phyloP scores from a whole-genome alignment of 495 filamentous ascomycete species.

The Trichoderma asperelloides region DNA sequence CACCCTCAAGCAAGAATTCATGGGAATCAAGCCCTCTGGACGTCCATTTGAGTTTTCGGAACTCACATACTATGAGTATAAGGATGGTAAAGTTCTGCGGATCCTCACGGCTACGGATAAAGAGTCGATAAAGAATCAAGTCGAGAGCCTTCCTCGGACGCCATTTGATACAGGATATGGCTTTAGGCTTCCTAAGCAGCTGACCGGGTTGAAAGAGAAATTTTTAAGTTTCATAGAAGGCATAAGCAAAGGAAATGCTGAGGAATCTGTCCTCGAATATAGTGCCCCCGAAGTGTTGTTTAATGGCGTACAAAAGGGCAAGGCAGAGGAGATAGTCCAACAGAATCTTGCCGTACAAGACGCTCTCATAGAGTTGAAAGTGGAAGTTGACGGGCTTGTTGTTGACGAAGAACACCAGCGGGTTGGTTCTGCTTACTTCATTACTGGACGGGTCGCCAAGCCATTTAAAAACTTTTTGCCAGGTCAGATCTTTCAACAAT shows the following conservation, averaged over 20 bases:
- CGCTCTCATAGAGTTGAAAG: background rate
- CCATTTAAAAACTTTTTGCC: background rate
- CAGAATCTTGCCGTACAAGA: background rate
- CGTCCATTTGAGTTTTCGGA: background rate
- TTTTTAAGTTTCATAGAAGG: background rate
- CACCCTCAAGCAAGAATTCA: background rate
- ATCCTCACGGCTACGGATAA: background rate
- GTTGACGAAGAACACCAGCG: background rate
- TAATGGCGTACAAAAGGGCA: background rate
- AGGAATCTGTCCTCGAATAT: background rate
- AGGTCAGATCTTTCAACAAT: background rate
- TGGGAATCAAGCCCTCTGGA: background rate
- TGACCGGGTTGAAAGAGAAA: background rate
- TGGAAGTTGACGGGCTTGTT: background rate
- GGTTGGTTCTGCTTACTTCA: background rate
- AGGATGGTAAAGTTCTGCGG: background rate
- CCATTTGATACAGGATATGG: background rate
- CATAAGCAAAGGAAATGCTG: background rate
- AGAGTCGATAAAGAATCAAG: background rate
- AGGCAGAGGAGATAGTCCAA: background rate
- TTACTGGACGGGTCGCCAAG: background rate
- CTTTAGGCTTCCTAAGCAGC: background rate
- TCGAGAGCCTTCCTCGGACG: background rate
- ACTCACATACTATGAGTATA: background rate
- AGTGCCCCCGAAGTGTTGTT: background rate